Conservation (phyloP, 73 alveolate genomes). For the Blepharisma japonicum region DNA sequence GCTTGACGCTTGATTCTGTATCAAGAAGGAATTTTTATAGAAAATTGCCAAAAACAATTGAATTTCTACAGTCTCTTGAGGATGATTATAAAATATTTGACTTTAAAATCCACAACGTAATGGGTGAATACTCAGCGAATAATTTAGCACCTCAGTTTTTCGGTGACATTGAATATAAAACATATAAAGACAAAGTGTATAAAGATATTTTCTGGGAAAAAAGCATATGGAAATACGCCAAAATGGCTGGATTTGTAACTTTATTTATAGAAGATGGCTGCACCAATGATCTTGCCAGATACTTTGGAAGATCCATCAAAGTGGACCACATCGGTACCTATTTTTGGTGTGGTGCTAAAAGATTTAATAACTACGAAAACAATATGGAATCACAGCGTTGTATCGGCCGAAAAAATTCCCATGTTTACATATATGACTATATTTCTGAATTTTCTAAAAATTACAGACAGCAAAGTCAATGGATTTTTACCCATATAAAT, state of each 20-base stretch:
- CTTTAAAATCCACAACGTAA: constrained; percentile 21
- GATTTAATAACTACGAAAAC: constrained; percentile 18
- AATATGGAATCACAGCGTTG: not conserved
- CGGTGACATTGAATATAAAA: constrained; percentile 28
- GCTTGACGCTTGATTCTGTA: constrained; percentile 23
- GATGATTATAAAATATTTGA: constrained; percentile 11
- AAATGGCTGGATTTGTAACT: not conserved
- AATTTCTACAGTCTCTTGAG: constrained; percentile 2
- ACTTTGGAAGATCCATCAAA: constrained; percentile 7
- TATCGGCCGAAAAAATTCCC: constrained; percentile 9
- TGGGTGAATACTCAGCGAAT: constrained; percentile 26
- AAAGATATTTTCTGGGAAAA: not conserved
- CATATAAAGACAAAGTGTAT: not conserved
- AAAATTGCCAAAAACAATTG: constrained; percentile 28
- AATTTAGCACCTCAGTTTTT: constrained; percentile 24
- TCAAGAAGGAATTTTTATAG: not conserved
- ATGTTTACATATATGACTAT: constrained; percentile 13
- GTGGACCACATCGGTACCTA: constrained; percentile 25
- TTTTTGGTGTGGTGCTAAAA: constrained; percentile 19
- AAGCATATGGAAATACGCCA: not conserved
- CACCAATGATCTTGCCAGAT: constrained; percentile 20
- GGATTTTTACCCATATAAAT: constrained; percentile 24
- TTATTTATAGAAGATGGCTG: constrained; percentile 30
- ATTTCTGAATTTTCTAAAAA: constrained; percentile 5
- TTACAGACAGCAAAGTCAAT: constrained; percentile 7